phyloP scores from a whole-genome alignment of 192 early-diverging fungal genomes.

The Cladochytrium replicatum region DNA sequence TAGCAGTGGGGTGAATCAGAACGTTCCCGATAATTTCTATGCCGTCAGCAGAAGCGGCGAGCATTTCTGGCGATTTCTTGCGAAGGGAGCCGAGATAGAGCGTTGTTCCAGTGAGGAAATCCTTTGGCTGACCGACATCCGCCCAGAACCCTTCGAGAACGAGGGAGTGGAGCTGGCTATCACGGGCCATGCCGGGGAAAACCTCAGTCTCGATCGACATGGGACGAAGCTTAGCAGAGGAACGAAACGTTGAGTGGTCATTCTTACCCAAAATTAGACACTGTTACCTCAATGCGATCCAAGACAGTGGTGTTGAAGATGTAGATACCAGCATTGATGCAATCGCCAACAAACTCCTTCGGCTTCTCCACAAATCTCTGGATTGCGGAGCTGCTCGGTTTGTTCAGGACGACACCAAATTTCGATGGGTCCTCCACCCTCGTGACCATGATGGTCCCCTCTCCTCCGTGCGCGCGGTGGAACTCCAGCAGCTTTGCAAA shows the following conservation, averaged over 20 bases:
- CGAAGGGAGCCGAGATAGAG: slow-evolving; percentile 79
- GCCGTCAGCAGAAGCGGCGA: slow-evolving; percentile 49
- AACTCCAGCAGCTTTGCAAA: slow-evolving; percentile 83
- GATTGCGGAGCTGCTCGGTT: slow-evolving; percentile 61
- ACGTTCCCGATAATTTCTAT: slow-evolving; percentile 61
- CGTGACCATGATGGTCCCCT: slow-evolving; percentile 95
- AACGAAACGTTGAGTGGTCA: slow-evolving; percentile 3
- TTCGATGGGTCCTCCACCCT: slow-evolving; percentile 97
- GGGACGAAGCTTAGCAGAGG: slow-evolving; percentile 52
- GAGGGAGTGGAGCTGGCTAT: slow-evolving; percentile 69
- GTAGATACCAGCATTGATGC: slow-evolving; percentile 99
- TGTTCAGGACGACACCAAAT: slow-evolving; percentile 94
- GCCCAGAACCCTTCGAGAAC: slow-evolving; percentile 88
- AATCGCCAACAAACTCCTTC: slow-evolving; percentile 84
- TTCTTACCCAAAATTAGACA: too few species aligned
- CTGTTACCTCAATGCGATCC: slow-evolving; percentile 75
- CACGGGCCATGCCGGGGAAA: slow-evolving; percentile 73
- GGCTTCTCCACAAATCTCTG: slow-evolving; percentile 98
- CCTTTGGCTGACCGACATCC: slow-evolving; percentile 99
- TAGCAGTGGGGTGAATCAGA: slow-evolving; percentile 81
- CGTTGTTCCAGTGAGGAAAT: slow-evolving; percentile 90
- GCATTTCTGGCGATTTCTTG: slow-evolving; percentile 59
- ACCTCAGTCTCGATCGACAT: slow-evolving; percentile 87
- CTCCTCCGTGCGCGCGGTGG: slow-evolving; percentile 81
- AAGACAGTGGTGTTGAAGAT: slow-evolving; percentile 89